A percentile compares a stretch with the other conserved stretches of the same genome.
Evolutionary conservation across 495 filamentous ascomycete genomes (phyloP).

Genomic region (Bacidia gigantensis): DNA sequence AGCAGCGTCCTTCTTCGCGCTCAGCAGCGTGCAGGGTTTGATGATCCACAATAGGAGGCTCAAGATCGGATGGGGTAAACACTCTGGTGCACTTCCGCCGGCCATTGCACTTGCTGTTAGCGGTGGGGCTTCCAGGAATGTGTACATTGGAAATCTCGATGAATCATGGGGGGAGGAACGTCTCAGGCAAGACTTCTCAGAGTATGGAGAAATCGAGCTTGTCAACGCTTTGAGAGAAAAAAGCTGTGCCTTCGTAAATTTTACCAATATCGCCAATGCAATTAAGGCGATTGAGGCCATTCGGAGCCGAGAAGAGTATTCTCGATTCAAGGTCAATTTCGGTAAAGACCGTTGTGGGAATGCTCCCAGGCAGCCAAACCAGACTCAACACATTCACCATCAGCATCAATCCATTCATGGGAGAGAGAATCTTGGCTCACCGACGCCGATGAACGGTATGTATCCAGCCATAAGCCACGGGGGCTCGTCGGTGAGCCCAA

Average conservation of each 20-base stretch:
- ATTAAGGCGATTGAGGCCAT: slow-evolving; percentile 98
- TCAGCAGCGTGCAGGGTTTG: slow-evolving; percentile 90
- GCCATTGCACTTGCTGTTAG: slow-evolving; percentile 94
- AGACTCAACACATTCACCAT: slow-evolving; percentile 42
- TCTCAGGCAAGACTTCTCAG: slow-evolving; percentile 88
- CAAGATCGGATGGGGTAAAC: slow-evolving; percentile 99
- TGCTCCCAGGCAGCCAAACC: slow-evolving; percentile 70
- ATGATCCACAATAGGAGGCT: slow-evolving; percentile 98
- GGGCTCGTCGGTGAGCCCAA: slow-evolving; percentile 57
- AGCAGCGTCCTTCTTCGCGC: slow-evolving; percentile 91
- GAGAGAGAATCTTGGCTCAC: slow-evolving; percentile 29
- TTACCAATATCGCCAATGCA: slow-evolving; percentile 97
- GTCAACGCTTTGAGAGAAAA: slow-evolving; percentile 96
- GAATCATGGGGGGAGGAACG: slow-evolving; percentile 96
- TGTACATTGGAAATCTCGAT: slow-evolving; percentile 95
- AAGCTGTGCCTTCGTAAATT: slow-evolving; percentile 98
- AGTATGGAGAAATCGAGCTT: slow-evolving; percentile 95
- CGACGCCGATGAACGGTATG: slow-evolving; percentile 49
- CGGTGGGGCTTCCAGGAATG: slow-evolving; percentile 85
- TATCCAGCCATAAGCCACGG: slow-evolving; percentile 33
- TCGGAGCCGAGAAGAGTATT: slow-evolving; percentile 87
- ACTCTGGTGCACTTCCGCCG: slow-evolving; percentile 90
- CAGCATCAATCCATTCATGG: slow-evolving; percentile 36
- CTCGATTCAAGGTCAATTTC: slow-evolving; percentile 98
- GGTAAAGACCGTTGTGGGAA: slow-evolving; percentile 98